Base-by-base conservation (phyloP, 805 yeast genomes). In the Yamadazyma takamatsuzukensis region DNA sequence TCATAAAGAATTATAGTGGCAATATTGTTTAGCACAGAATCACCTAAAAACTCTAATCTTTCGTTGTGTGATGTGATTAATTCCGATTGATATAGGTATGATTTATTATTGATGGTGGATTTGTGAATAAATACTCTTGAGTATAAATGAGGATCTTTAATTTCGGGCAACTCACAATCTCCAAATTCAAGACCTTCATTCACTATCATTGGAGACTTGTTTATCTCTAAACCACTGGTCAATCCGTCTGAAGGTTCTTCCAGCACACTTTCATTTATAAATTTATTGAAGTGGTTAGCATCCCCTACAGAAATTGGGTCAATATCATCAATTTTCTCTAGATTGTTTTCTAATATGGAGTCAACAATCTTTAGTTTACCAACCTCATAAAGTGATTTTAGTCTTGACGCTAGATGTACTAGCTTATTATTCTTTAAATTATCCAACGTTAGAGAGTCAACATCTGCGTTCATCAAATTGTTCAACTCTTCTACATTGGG, bases 11-110 rank as follows among this genome's bases (percentile, higher is more conserved):
- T 68, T 37, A 73, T 62, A 0, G 96, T 81, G 33, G 83, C 78
- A n/a, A 80, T 64, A 33, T 72, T 73, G 50, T 85, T 83, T 38
- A 90, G 61, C 14, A 87, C 74, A 1, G 97, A 79, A 60, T 90
- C 97, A 11, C 97, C 97, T 27, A 86, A 62, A 51, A 87, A 90
- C 61, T 90, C 97, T 15, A 88, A 64, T 30, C 96, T 69, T 64
- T 89, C 97, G 54, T 90, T 85, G 47, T 86, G 89, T 2, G 79
- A 63, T 32, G 69, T 62, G 16, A 82, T 62, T 33, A 73, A 63
- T 43, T 82, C 90, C 4, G 61, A 55, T 30, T 70, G 74, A n/a
- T 75, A 62, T 29, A 80, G 54, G 43, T 74, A 76, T 4, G 74
- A 54, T 40, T 74, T 73, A 42, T 74, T 75, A 39, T 80, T 76